These are phyloP conservation scores for Papiliotrema laurentii DNA, from an alignment of 1,284 basidiomycete genomes.

Conservation along the genomic window DNA sequence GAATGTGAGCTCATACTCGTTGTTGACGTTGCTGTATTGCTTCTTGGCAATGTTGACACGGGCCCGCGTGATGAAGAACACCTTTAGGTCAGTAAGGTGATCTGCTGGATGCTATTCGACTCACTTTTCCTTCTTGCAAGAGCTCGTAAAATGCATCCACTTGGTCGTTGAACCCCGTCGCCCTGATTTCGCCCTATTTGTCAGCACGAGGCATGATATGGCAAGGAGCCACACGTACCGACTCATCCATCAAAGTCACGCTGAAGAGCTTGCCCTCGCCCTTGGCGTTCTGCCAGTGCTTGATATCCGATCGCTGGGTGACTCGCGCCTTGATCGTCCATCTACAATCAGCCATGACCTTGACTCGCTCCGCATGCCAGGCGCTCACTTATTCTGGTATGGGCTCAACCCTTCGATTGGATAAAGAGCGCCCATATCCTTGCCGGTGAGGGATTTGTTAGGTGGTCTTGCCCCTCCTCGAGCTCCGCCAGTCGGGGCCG, in stretches of 20 bases:
- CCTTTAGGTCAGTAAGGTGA: conserved; percentile 19
- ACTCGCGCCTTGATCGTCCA: conserved; percentile 98
- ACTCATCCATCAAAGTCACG: conserved; percentile 90
- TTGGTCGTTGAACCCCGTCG: conserved; percentile 84
- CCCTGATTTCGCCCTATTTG: conserved; percentile 73
- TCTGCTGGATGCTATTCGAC: conserved; percentile 1
- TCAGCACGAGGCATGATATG: background rate
- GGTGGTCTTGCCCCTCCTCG: conserved; percentile 14
- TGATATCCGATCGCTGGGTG: conserved; percentile 83
- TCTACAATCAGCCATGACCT: conserved; percentile 25
- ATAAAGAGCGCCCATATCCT: conserved; percentile 55
- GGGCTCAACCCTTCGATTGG: conserved; percentile 95
- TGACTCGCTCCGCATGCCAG: background rate
- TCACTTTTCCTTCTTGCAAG: conserved; percentile 83
- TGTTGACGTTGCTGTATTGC: conserved; percentile 85
- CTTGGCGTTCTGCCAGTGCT: conserved; percentile 79
- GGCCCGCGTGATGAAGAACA: conserved; percentile 83
- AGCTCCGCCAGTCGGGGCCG: too few relatives aligned
- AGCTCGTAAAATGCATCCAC: conserved; percentile 80
- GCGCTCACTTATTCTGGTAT: conserved; percentile 79
- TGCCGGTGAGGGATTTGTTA: conserved; percentile 10
- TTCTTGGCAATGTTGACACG: conserved; percentile 94
- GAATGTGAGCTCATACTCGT: conserved; percentile 93
- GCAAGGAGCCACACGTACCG: conserved; percentile 49
- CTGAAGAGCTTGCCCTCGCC: conserved; percentile 97